Evolutionary conservation across 73 alveolate species (phyloP).

Genomic region (Paramecium sonneborni): DNA sequence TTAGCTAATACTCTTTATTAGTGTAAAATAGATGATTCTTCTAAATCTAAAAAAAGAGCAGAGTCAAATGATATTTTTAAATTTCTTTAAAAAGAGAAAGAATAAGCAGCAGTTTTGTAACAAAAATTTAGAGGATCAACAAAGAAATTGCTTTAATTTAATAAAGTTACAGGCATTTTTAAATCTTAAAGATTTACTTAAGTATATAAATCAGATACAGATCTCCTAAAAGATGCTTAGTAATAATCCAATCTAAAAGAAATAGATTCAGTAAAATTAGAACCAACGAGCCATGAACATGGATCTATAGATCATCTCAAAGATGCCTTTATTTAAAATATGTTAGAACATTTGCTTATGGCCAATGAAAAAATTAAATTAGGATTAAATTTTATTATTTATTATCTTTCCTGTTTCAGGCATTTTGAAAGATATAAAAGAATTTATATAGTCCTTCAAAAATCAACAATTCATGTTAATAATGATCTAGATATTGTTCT

Average conservation of each 20-base stretch:
- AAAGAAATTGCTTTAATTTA: neutral
- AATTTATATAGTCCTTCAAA: neutral
- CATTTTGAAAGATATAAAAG: neutral
- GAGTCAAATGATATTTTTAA: neutral
- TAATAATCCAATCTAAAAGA: neutral
- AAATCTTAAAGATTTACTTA: neutral
- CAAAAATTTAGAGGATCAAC: neutral
- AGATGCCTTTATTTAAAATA: neutral
- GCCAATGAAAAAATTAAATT: neutral
- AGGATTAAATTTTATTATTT: neutral
- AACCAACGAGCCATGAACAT: neutral
- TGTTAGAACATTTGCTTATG: neutral
- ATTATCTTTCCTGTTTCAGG: conserved; percentile 16
- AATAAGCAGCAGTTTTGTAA: neutral
- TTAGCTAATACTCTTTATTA: neutral
- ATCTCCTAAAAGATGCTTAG: neutral
- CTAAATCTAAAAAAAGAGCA: neutral
- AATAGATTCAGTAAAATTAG: conserved; percentile 5
- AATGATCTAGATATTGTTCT: conserved; percentile 32
- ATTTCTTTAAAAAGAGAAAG: neutral
- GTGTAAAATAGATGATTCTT: neutral
- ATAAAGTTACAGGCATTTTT: conserved; percentile 16
- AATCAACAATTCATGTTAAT: neutral
- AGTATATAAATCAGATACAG: neutral
- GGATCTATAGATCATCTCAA: neutral